Percentiles rank a stretch among this genome's conserved stretches.
Evolutionary conservation across 257 asterid species (phyloP).

Genomic region (Jacaranda copaia): DNA sequence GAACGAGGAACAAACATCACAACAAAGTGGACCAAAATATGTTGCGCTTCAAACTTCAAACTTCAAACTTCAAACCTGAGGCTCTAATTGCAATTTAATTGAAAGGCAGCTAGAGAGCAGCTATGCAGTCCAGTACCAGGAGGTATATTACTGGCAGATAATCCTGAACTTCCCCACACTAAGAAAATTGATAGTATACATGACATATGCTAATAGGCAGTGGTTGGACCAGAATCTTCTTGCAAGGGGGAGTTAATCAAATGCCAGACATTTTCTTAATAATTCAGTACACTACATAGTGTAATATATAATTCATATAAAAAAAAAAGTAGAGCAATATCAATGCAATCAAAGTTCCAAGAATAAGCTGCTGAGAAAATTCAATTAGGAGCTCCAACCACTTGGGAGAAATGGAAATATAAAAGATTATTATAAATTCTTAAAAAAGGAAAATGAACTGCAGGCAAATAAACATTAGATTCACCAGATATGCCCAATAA

Average conservation of each 20-base stretch:
- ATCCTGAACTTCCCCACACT: neutral
- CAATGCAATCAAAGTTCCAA: neutral
- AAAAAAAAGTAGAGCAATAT: neutral
- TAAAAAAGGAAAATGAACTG: neutral
- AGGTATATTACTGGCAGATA: neutral
- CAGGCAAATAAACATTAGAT: neutral
- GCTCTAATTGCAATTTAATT: neutral
- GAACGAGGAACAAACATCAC: neutral
- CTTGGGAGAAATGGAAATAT: neutral
- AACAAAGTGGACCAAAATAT: neutral
- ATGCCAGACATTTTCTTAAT: neutral
- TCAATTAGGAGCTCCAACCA: neutral
- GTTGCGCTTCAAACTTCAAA: neutral
- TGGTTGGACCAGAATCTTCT: neutral
- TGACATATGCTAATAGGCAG: neutral
- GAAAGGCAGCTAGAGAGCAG: neutral
- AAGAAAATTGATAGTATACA: neutral
- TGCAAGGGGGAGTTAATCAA: neutral
- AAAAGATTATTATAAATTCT: neutral
- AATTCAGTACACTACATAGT: neutral
- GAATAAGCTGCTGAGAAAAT: neutral
- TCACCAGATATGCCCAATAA: neutral
- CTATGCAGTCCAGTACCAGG: neutral
- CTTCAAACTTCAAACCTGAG: neutral
- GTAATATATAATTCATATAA: neutral